phyloP scores from a whole-genome alignment of 306 rosid genomes.

The Begonia loranthoides region DNA sequence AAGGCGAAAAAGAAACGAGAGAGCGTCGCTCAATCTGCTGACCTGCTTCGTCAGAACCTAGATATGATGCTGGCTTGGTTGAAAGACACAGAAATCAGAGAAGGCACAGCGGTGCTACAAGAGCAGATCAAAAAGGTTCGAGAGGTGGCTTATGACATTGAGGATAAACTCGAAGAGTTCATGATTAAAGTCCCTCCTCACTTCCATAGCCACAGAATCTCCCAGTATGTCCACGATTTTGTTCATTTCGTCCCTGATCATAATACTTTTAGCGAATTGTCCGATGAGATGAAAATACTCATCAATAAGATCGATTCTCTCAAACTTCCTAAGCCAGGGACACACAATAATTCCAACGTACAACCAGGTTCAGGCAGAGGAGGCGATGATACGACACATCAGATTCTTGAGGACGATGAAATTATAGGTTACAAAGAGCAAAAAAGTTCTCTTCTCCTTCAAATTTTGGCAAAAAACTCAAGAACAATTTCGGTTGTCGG shows the following conservation, averaged over 20 bases:
- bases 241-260: background rate
- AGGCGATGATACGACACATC: background rate
- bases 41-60: background rate
- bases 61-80: background rate
- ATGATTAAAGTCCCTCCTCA: background rate
- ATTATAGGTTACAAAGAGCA: background rate
- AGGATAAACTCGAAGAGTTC: conserved; percentile 4
- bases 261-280: background rate
- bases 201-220: background rate
- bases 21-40: background rate
- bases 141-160: background rate
- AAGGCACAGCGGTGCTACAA: background rate
- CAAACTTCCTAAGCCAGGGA: background rate
- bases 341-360: background rate
- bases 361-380: background rate
- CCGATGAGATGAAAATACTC: background rate
- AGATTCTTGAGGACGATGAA: background rate
- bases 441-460: background rate
- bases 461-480: background rate
- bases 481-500: conserved; percentile 1
- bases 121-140: background rate
- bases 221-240: background rate
- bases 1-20: background rate
- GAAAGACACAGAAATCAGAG: background rate
- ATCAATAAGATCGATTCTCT: background rate